Conservation (phyloP, 2,329 filamentous ascomycete species). For the Cladosporium sp. region DNA sequence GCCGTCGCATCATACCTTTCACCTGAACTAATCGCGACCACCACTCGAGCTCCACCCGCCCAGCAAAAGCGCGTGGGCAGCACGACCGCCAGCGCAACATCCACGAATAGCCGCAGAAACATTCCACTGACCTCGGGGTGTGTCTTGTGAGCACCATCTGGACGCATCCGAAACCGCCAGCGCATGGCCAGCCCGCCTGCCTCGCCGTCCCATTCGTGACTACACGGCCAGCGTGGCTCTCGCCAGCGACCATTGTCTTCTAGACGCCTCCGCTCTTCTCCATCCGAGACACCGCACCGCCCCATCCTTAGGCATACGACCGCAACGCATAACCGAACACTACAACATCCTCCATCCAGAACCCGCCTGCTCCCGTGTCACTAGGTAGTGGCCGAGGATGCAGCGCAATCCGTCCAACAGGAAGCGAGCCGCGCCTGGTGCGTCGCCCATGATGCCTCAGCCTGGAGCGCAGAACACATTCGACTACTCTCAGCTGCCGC, state of each 20-base stretch:
- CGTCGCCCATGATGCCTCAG: constrained; percentile 60
- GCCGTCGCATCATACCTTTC: not conserved
- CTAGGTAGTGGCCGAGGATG: not conserved
- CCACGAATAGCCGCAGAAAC: not conserved
- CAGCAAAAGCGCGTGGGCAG: not conserved
- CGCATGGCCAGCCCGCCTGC: constrained; percentile 8
- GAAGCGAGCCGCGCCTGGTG: constrained; percentile 71
- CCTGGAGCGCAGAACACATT: constrained; percentile 31
- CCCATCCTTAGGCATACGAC: not conserved
- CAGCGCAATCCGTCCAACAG: constrained; percentile 33
- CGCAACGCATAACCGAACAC: not conserved
- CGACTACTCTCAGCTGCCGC: constrained; percentile 44
- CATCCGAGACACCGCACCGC: too few relatives aligned
- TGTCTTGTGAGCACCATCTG: not conserved
- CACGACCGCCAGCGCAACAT: not conserved
- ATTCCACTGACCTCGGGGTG: not conserved
- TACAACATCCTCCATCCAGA: not conserved
- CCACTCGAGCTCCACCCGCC: constrained; percentile 6
- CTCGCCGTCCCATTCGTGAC: not conserved
- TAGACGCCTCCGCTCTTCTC: too few relatives aligned
- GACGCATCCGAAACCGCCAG: not conserved
- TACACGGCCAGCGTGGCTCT: not conserved
- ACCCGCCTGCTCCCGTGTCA: constrained; percentile 3
- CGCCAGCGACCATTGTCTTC: not conserved
- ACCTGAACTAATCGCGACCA: not conserved